Percentiles rank a stretch among this genome's conserved stretches.
phyloP scores from a whole-genome alignment of 1,284 basidiomycete species.

The Cutaneotrichosporon dermatis region DNA sequence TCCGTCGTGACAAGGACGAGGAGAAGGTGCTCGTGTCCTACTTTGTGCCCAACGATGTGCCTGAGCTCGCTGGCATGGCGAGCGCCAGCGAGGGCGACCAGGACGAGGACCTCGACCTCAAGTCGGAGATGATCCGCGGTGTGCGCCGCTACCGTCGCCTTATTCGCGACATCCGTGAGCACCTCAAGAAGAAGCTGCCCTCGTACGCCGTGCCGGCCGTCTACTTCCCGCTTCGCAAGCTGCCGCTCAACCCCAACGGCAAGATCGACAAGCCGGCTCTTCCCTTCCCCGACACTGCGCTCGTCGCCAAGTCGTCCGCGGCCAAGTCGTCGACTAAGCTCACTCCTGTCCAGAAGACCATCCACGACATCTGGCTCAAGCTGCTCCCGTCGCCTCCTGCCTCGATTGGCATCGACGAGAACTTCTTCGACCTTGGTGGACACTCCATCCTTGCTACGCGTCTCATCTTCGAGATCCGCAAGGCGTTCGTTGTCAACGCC shows the following conservation, averaged over 20 bases:
- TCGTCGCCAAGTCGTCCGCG: constrained; percentile 53
- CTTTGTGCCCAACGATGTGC: constrained; percentile 81
- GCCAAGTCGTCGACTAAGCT: constrained; percentile 46
- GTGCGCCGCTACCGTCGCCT: constrained; percentile 77
- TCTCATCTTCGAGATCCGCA: constrained; percentile 94
- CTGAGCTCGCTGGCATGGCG: constrained; percentile 66
- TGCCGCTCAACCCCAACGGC: constrained; percentile 98
- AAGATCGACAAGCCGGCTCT: constrained; percentile 98
- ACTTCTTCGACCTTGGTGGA: constrained; percentile 97
- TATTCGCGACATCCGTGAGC: constrained; percentile 90
- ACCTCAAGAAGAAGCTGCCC: constrained; percentile 95
- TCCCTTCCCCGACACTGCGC: constrained; percentile 96
- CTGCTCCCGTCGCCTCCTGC: constrained; percentile 78
- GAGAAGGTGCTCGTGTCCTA: constrained; percentile 99
- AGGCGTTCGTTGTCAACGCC: constrained; percentile 83
- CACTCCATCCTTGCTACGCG: constrained; percentile 98
- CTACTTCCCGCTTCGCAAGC: constrained; percentile 87
- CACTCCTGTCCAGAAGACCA: constrained; percentile 70
- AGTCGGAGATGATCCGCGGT: constrained; percentile 60
- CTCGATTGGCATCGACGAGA: constrained; percentile 82
- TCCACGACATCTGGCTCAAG: constrained; percentile 75
- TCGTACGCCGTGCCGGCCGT: constrained; percentile 89
- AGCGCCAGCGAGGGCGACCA: constrained; percentile 62
- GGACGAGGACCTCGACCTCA: constrained; percentile 53
- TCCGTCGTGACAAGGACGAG: constrained; percentile 96